phyloP scores from a whole-genome alignment of 1,139 yeast genomes.

The Magnusiomyces suaveolens region DNA sequence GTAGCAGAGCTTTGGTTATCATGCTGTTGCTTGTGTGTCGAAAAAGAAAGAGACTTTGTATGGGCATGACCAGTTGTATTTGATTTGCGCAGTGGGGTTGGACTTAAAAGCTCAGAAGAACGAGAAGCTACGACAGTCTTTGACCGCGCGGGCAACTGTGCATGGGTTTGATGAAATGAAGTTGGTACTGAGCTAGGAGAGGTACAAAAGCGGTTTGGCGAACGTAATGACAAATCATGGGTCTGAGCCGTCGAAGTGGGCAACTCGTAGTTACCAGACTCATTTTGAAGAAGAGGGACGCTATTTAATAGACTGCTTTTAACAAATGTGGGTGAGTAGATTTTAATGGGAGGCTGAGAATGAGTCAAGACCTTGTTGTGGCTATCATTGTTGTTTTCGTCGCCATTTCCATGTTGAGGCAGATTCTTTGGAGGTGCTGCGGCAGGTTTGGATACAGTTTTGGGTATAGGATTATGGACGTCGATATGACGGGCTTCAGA shows the following conservation, averaged over 20 bases:
- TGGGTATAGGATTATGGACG: not conserved
- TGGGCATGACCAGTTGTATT: not conserved
- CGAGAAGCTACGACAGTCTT: not conserved
- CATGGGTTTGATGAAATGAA: not conserved
- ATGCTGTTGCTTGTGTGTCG: not conserved
- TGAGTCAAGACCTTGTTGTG: not conserved
- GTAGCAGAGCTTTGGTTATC: not conserved
- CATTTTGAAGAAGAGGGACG: constrained; percentile 8
- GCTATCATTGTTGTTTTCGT: not conserved
- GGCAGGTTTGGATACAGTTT: not conserved
- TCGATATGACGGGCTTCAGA: not conserved
- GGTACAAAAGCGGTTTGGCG: not conserved
- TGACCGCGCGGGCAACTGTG: not conserved
- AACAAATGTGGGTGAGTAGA: constrained; percentile 2
- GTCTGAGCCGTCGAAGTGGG: not conserved
- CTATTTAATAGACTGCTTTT: constrained; percentile 6
- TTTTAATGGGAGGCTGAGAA: not conserved
- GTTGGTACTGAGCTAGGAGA: not conserved
- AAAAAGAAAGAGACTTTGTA: not conserved
- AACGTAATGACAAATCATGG: not conserved
- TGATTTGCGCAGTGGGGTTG: not conserved
- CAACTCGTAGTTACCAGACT: not conserved
- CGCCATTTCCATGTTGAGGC: not conserved
- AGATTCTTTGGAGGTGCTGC: not conserved
- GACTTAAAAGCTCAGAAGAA: not conserved